Conservation (phyloP, 306 rosid species). For the Cucumis sativus region DNA sequence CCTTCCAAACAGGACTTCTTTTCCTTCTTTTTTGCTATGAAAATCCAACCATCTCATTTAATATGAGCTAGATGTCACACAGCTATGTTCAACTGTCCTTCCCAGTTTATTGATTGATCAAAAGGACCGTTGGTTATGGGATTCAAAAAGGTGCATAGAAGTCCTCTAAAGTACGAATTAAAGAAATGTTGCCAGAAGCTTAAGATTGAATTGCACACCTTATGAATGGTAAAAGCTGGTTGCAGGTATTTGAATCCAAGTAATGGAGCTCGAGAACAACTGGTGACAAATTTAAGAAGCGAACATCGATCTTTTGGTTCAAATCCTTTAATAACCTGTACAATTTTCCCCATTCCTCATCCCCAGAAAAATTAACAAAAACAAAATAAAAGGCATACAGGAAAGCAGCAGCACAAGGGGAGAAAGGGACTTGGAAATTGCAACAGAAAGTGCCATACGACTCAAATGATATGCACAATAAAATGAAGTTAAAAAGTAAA, state of each 20-base stretch:
- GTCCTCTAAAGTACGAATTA: not conserved
- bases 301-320: conserved; percentile 78
- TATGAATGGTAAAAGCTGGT: conserved; percentile 85
- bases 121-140: not conserved
- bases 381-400: not conserved
- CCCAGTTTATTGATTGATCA: not conserved
- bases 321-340: conserved; percentile 60
- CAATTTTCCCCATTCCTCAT: not conserved
- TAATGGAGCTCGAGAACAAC: conserved; percentile 97
- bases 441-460: not conserved
- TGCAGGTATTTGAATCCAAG: conserved; percentile 93
- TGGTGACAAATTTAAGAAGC: conserved; percentile 94
- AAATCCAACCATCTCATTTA: not conserved
- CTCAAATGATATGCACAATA: not conserved
- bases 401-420: not conserved
- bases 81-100: not conserved
- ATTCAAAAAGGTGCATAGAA: not conserved
- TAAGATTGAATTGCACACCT: conserved; percentile 37
- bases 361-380: not conserved
- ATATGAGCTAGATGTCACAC: not conserved
- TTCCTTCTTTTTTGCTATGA: too few species aligned
- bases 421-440: not conserved
- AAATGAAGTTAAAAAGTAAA: not conserved
- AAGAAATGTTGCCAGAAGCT: conserved; percentile 5
- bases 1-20: not conserved